Evolutionary conservation across 176 grass and related monocot species (phyloP), one percentile per base, ranked within the genome.

Genomic region (Musa itinerans): DNA sequence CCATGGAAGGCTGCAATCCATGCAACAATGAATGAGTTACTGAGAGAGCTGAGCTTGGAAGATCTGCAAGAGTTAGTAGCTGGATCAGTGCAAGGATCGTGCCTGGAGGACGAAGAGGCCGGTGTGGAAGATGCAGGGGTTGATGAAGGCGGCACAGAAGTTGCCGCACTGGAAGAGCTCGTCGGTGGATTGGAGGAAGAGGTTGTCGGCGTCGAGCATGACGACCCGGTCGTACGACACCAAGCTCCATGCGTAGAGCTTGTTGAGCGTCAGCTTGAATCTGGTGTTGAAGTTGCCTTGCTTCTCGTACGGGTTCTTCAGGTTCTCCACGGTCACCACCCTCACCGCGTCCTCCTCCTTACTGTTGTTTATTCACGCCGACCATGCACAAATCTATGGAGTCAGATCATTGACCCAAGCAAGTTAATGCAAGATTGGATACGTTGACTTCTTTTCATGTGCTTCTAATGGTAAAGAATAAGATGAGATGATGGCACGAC

Each of bases 71-170:
- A 62, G 12, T 62, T n/a, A 21, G 13, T 19, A 62, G 57, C 20
- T 7, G 7, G 15, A 13, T 17, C 14, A n/a, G n/a, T 58, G 57
- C 14, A 20, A 19, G 15, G 52, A 54, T 15, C 1, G 48, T 86
- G 94, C 95, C 91, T 99, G 86, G 71, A 99, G 96, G 61, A 99
- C 96, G 26, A 99, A 99, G 78, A 99, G 96, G 8, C 96, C 96
- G 1, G 96, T 99, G 83, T 99, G 96, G 79, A 99, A 99, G 79
- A 95, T 95, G 83, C 96, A 99, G 1, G 96, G 96, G 68, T 99
- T 99, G 84, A 99, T 99, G 89, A 92, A 99, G 70, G 92, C 96
- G 10, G 91, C 96, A 6, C 96, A 99, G 57, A 99, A 99, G 73
- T 91, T 82, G 21, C 96, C 96, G 16, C 96, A 99, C 25, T 99